Base-by-base conservation (phyloP, 495 filamentous ascomycete genomes). In the Penicillium desertorum region DNA sequence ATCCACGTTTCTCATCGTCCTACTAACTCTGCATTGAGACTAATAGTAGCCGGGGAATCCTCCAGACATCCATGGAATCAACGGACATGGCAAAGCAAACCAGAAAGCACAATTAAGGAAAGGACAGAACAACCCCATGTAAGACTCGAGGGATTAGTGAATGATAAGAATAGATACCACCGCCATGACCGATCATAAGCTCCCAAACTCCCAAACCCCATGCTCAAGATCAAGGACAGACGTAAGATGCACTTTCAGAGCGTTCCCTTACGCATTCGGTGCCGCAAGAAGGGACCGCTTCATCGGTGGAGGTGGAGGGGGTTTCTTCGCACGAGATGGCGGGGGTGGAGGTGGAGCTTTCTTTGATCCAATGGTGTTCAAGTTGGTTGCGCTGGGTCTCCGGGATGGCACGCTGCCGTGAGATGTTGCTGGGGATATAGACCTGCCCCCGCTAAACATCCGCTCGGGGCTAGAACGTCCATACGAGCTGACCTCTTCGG, bases 301-400 rank as follows among this genome's bases (percentile, higher is more conserved):
- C 72, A 75, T 75, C 3, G 79, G 77, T 5, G 79, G 78, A 4
- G 77, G 77, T 19, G 89, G 90, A 47, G 89, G 88, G 9, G 88
- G 76, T 39, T 89, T 95, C 82, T 89, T 92, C 12, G 83, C 74
- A 60, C 89, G 77, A 56, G 85, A 87, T n/a, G 90, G 90, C 12
- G 90, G 90, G 22, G 90, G 90, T 36, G 90, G 90, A 7, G 90
- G 90, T 36, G 90, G 87, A 9, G 81, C 83, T 71, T 90, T 91
- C 75, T 89, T 88, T 19, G 71, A 62, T 59, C 72, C 72, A 34
- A 69, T 63, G 16, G 69, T 57, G 58, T 79, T 79, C 56, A 78
- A 43, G 29, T 73, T 78, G 27, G 76, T 76, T 56, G 77, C 70
- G 62, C 81, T 80, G 54, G 82, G 78, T 55, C 77, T 82, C 37